Evolutionary conservation across 345 rosid genomes (phyloP).

Genomic region (Euphorbia pulcherrima): DNA sequence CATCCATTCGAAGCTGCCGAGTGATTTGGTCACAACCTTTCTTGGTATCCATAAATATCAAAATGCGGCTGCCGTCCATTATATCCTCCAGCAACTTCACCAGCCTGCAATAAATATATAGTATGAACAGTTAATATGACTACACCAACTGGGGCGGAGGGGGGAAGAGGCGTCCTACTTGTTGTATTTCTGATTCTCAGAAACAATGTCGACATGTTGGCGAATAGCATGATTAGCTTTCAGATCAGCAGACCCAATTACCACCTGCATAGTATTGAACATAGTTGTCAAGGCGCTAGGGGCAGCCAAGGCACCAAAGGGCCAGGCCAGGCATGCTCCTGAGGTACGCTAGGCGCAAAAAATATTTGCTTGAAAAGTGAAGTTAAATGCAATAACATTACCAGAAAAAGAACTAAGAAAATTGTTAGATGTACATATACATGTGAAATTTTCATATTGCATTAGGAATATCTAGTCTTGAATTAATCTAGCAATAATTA

Average conservation of each 20-base stretch:
- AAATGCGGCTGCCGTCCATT: constrained; percentile 97
- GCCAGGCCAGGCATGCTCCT: no score
- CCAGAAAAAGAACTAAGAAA: no score
- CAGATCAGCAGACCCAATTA: constrained; percentile 84
- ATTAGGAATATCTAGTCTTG: no score
- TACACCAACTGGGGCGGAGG: neutral
- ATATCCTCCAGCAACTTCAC: constrained; percentile 95
- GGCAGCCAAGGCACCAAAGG: no score
- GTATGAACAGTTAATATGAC: constrained; percentile 3
- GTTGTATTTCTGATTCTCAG: constrained; percentile 92
- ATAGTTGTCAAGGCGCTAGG: no score
- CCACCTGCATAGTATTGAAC: constrained; percentile 60
- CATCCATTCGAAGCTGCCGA: constrained; percentile 98
- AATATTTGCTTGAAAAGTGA: no score
- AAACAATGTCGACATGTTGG: constrained; percentile 81
- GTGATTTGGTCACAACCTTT: constrained; percentile 98
- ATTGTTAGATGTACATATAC: no score
- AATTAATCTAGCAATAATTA: no score
- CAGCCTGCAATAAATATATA: constrained; percentile 44
- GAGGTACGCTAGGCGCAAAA: no score
- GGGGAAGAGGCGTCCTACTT: constrained; percentile 41
- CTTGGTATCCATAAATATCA: constrained; percentile 95
- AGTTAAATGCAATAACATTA: no score
- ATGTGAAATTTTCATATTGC: no score
- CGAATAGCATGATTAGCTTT: constrained; percentile 97